Evolutionary conservation across 2,329 filamentous ascomycete species (phyloP).

Genomic region (Sclerotinia subarctica): DNA sequence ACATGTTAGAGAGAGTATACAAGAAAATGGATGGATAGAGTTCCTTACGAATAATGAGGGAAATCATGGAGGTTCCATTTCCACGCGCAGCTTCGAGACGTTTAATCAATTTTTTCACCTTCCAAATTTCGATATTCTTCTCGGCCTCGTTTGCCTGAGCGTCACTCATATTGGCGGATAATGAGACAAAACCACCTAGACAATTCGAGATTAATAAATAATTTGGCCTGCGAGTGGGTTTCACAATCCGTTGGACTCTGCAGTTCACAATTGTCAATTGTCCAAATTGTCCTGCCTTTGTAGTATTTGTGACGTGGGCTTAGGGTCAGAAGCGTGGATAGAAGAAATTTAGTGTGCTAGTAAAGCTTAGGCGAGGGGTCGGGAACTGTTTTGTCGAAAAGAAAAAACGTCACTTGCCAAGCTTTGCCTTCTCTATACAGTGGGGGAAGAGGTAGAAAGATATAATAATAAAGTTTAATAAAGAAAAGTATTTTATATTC

Average conservation of each 20-base stretch:
- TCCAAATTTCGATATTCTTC: slow-evolving; percentile 94
- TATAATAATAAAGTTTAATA: too few species aligned
- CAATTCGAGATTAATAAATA: slow-evolving; percentile 1
- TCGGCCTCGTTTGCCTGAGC: slow-evolving; percentile 87
- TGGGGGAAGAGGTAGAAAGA: too few species aligned
- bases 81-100: slow-evolving; percentile 93
- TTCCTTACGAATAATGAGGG: slow-evolving; percentile 87
- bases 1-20: slow-evolving; percentile 19
- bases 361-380: slow-evolving; percentile 16
- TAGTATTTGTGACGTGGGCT: slow-evolving; percentile 17
- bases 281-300: slow-evolving; percentile 12
- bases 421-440: too few species aligned
- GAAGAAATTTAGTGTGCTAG: slow-evolving; percentile 18
- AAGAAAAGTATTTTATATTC: too few species aligned
- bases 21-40: slow-evolving; percentile 27
- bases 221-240: slow-evolving; percentile 9
- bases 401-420: neutral
- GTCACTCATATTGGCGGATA: slow-evolving; percentile 71
- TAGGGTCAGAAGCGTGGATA: slow-evolving; percentile 2
- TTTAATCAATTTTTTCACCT: slow-evolving; percentile 99
- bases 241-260: slow-evolving; percentile 18
- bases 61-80: slow-evolving; percentile 99
- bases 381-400: neutral
- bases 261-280: slow-evolving; percentile 18
- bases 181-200: slow-evolving; percentile 21